Percentiles rank a stretch among this genome's conserved stretches.
Evolutionary conservation across 208 protist genomes (phyloP).

Genomic region (Trypanosoma scelopori): DNA sequence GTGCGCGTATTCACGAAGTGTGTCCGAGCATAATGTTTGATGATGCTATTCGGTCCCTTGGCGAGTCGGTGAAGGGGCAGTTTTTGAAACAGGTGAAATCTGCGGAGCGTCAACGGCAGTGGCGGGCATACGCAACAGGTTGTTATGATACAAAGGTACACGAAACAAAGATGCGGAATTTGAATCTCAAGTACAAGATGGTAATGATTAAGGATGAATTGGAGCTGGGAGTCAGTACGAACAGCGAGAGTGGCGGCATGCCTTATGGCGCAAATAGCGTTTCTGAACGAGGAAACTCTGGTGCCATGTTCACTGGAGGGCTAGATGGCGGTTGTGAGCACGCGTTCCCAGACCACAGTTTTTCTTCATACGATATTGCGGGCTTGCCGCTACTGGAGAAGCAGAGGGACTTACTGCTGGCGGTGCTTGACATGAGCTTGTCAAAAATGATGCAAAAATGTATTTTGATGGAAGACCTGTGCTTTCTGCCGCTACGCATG

Average conservation of each 20-base stretch:
- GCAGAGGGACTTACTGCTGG: constrained; percentile 44
- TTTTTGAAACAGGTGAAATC: constrained; percentile 43
- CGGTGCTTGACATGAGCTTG: constrained; percentile 34
- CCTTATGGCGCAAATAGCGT: no score
- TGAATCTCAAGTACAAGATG: constrained; percentile 27
- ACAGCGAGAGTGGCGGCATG: no score
- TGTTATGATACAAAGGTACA: constrained; percentile 14
- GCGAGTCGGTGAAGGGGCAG: constrained; percentile 42
- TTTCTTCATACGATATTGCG: no score
- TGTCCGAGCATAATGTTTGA: constrained; percentile 49
- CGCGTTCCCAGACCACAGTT: no score
- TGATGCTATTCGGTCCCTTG: constrained; percentile 39
- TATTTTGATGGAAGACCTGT: constrained; percentile 58
- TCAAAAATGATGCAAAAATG: constrained; percentile 31
- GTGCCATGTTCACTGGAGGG: no score
- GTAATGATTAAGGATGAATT: constrained; percentile 14
- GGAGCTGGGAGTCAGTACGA: background rate
- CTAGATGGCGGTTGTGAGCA: no score
- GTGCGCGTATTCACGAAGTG: constrained; percentile 63
- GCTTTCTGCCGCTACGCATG: constrained; percentile 59
- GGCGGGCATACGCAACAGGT: constrained; percentile 19
- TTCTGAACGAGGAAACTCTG: no score
- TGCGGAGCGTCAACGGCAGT: constrained; percentile 38
- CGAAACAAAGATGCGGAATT: constrained; percentile 27
- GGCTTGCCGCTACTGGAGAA: constrained; percentile 17